Evolutionary conservation across 2,329 filamentous ascomycete genomes (phyloP).

Genomic region (Cadophora gregata): DNA sequence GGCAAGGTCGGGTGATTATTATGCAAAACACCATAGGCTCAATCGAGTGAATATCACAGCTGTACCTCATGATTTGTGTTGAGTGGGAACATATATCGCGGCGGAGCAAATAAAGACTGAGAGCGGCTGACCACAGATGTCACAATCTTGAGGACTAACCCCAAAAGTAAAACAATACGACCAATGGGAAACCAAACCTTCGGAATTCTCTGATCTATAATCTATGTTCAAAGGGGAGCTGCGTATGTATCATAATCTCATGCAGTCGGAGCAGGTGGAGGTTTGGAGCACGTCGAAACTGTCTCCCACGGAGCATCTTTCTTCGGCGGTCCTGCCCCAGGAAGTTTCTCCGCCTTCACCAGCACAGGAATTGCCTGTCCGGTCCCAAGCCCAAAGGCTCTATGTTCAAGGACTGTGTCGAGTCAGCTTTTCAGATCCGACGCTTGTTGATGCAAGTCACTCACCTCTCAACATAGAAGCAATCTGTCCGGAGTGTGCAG

Average conservation of each 20-base stretch:
- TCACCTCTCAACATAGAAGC: conserved; percentile 52
- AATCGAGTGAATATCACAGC: background rate
- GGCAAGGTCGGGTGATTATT: background rate
- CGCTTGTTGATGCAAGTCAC: background rate
- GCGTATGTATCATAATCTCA: background rate
- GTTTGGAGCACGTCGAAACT: conserved; percentile 52
- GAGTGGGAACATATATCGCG: too few species aligned
- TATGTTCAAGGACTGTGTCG: conserved; percentile 59
- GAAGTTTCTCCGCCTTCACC: conserved; percentile 59
- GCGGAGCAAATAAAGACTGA: too few species aligned
- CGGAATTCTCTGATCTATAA: background rate
- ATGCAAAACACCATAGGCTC: background rate
- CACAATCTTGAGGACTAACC: too few species aligned
- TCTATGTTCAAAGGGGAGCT: background rate
- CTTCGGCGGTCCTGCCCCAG: conserved; percentile 25
- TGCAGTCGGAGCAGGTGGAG: conserved; percentile 41
- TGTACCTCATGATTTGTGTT: conserved; percentile 1
- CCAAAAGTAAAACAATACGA: background rate
- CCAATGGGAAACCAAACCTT: background rate
- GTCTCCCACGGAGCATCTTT: conserved; percentile 43
- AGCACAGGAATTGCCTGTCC: conserved; percentile 73
- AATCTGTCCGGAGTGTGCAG: conserved; percentile 66
- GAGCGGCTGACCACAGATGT: too few species aligned
- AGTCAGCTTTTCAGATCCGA: background rate
- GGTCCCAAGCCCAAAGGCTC: conserved; percentile 66